phyloP scores from a whole-genome alignment of 352 stramenopile species.

The Globisporangium spinosum region DNA sequence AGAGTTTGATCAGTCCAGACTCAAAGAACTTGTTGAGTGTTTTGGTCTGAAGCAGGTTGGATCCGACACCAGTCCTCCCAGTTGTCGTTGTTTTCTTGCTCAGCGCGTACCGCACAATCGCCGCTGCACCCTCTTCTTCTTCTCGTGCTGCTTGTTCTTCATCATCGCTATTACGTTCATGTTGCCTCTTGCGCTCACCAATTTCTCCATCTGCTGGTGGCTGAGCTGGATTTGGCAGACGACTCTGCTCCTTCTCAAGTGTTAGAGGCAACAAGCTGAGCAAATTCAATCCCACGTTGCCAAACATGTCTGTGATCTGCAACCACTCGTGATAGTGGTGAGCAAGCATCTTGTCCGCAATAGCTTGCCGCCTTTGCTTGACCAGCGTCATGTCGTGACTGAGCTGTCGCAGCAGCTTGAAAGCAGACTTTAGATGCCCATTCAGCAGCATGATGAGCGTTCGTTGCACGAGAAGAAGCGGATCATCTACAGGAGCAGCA shows the following conservation, averaged over 20 bases:
- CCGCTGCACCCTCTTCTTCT: constrained; percentile 32
- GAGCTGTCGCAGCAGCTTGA: constrained; percentile 44
- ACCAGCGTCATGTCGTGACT: constrained; percentile 14
- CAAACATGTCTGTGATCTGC: constrained; percentile 46
- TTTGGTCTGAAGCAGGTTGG: constrained; percentile 27
- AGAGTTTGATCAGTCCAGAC: constrained; percentile 41
- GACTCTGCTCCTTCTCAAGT: constrained; percentile 25
- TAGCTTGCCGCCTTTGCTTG: constrained; percentile 3
- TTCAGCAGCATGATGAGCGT: constrained; percentile 55
- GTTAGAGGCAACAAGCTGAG: constrained; percentile 35
- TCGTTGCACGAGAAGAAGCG: constrained; percentile 39
- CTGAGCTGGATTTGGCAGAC: constrained; percentile 6
- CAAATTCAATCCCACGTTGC: constrained; percentile 38
- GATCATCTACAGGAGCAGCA: constrained; percentile 17
- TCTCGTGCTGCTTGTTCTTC: constrained; percentile 22
- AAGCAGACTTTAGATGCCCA: constrained; percentile 43
- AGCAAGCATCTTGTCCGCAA: not conserved
- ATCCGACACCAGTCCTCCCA: not conserved
- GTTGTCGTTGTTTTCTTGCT: constrained; percentile 28
- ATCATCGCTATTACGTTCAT: constrained; percentile 7
- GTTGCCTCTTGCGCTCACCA: not conserved
- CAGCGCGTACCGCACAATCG: constrained; percentile 41
- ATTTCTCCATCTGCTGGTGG: not conserved
- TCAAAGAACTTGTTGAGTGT: constrained; percentile 62
- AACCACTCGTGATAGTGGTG: constrained; percentile 10